phyloP scores from a whole-genome alignment of 345 rosid genomes.

The Syzygium jambos region DNA sequence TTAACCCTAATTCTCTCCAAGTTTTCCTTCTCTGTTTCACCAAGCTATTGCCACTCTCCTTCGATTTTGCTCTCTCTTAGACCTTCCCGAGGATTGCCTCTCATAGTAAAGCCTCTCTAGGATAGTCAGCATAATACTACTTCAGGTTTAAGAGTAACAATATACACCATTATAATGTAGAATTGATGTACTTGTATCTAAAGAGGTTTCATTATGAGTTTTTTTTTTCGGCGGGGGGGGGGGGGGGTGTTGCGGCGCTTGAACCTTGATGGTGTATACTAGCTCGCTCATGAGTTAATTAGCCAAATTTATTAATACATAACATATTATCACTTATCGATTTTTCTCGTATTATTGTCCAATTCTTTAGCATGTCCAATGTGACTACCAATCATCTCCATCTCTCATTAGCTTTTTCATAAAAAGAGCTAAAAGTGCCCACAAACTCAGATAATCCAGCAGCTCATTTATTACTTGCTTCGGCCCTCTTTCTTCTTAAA shows the following conservation, averaged over 20 bases:
- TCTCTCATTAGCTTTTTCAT: neutral
- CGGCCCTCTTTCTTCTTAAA: neutral
- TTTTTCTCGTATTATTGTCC: neutral
- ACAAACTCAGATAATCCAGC: neutral
- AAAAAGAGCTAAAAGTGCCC: neutral
- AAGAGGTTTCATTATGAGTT: neutral
- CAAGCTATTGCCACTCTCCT: slow-evolving; percentile 4
- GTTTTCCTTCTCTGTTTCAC: slow-evolving; percentile 7
- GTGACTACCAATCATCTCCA: neutral
- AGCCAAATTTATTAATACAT: neutral
- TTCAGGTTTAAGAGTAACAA: neutral
- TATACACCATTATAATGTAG: neutral
- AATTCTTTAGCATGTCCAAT: neutral
- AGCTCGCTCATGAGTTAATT: neutral
- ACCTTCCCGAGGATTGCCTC: slow-evolving; percentile 6
- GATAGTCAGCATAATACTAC: neutral
- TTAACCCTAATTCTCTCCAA: slow-evolving; percentile 2
- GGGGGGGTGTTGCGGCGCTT: neutral
- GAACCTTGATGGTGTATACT: neutral
- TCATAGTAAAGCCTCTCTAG: slow-evolving; percentile 5
- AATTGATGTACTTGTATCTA: neutral
- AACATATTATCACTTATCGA: neutral
- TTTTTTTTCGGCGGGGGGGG: neutral
- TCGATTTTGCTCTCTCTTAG: slow-evolving; percentile 8
- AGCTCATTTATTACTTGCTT: neutral